phyloP scores from a whole-genome alignment of 306 rosid species.

The Glycyrrhiza uralensis region DNA sequence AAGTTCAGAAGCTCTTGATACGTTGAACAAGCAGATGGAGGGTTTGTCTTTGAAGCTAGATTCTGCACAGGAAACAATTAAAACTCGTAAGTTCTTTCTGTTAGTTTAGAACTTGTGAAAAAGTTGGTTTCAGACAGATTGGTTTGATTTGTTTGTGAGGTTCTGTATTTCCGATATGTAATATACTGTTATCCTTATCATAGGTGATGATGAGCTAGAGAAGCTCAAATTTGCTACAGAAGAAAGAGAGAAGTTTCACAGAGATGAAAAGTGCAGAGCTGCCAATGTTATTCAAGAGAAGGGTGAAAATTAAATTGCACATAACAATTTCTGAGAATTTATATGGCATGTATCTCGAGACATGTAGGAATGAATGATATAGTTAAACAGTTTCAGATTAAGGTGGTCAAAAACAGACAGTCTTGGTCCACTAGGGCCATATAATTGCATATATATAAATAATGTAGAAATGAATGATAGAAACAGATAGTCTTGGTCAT shows the following conservation, averaged over 20 bases:
- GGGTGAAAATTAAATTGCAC: conserved; percentile 42
- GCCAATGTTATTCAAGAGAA: conserved; percentile 58
- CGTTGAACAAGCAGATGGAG: conserved; percentile 69
- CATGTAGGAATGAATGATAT: conserved; percentile 6
- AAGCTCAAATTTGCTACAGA: conserved; percentile 51
- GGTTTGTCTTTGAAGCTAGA: conserved; percentile 62
- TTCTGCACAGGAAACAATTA: conserved; percentile 57
- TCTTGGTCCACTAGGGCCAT: background rate
- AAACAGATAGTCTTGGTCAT: background rate
- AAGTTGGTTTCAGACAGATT: background rate
- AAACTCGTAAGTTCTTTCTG: conserved; percentile 48
- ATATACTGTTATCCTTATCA: conserved; percentile 29
- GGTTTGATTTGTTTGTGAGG: conserved; percentile 12
- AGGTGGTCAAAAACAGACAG: background rate
- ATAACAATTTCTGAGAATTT: conserved; percentile 8
- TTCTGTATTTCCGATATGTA: conserved; percentile 4
- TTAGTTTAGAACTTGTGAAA: background rate
- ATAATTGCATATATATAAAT: background rate
- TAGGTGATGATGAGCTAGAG: conserved; percentile 68
- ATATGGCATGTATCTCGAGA: conserved; percentile 6
- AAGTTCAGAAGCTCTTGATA: conserved; percentile 58
- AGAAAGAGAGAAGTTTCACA: conserved; percentile 51
- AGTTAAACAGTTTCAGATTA: background rate
- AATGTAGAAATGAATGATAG: background rate
- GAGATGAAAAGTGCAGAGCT: conserved; percentile 53